phyloP scores from a whole-genome alignment of 73 alveolate species.

The Blepharisma japonicum region DNA sequence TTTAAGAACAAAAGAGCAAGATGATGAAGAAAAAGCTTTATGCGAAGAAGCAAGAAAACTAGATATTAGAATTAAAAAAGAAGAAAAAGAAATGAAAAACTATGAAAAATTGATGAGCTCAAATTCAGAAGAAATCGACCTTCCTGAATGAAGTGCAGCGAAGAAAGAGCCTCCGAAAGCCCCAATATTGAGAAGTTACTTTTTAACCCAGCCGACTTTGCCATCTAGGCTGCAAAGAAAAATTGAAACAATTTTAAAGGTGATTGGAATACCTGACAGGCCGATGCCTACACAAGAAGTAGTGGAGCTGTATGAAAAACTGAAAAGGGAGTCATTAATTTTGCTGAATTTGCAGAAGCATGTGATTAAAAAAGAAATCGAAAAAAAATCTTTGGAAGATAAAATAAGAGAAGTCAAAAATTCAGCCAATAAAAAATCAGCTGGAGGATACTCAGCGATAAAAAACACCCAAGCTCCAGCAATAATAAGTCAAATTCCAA shows the following conservation, averaged over 20 bases:
- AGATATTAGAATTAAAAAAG: slow-evolving; percentile 74
- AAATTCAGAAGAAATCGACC: slow-evolving; percentile 22
- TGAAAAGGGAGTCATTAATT: slow-evolving; percentile 77
- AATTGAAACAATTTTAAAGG: slow-evolving; percentile 74
- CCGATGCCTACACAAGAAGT: slow-evolving; percentile 82
- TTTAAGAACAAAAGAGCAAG: slow-evolving; percentile 62
- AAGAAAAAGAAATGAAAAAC: slow-evolving; percentile 81
- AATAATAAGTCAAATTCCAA: neutral
- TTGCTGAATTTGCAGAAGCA: slow-evolving; percentile 76
- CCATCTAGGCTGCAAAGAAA: slow-evolving; percentile 71
- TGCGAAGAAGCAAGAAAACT: slow-evolving; percentile 69
- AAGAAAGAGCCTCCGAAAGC: slow-evolving; percentile 16
- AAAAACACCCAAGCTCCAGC: neutral
- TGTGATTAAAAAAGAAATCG: slow-evolving; percentile 82
- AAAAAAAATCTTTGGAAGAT: slow-evolving; percentile 55
- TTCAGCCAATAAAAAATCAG: neutral
- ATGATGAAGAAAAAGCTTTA: slow-evolving; percentile 56
- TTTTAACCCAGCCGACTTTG: neutral
- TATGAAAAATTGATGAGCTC: slow-evolving; percentile 60
- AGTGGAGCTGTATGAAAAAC: slow-evolving; percentile 66
- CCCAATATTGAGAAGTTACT: neutral
- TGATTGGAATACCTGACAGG: slow-evolving; percentile 68
- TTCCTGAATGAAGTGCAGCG: neutral
- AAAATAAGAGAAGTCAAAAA: slow-evolving; percentile 56
- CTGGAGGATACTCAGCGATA: neutral